Percentiles rank a stretch among this genome's conserved stretches.
Evolutionary conservation across 116 monocot species (phyloP).

Genomic region (Phalaenopsis hybrid): DNA sequence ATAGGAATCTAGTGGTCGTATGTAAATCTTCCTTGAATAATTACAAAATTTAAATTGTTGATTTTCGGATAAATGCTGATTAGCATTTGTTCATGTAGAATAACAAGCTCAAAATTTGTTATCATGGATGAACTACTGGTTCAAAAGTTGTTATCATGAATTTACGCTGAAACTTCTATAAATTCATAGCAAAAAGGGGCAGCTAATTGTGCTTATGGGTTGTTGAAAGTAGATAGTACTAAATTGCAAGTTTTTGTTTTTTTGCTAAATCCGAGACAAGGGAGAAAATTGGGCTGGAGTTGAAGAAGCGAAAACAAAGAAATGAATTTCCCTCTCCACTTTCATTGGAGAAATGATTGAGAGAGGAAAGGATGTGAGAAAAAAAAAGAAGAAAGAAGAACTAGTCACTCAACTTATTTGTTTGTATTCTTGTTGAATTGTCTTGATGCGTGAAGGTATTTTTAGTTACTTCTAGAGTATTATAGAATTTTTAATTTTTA

Average conservation of each 20-base stretch:
- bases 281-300: background rate
- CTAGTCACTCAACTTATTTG: too few relatives aligned
- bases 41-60: background rate
- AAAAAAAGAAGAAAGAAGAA: background rate
- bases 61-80: background rate
- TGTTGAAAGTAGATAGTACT: background rate
- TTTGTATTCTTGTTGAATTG: too few relatives aligned
- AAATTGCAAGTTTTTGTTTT: background rate
- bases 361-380: background rate
- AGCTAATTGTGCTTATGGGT: background rate
- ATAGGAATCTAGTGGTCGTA: too few relatives aligned
- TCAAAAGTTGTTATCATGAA: background rate
- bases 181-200: background rate
- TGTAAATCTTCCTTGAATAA: too few relatives aligned
- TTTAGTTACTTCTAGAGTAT: too few relatives aligned
- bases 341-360: background rate
- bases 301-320: background rate
- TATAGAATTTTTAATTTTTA: too few relatives aligned
- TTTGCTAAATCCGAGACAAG: background rate
- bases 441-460: too few relatives aligned
- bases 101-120: background rate
- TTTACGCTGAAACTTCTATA: background rate
- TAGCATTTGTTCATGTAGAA: background rate
- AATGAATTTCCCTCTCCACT: background rate
- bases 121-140: background rate